These are phyloP conservation scores for Colletotrichum cordylinicola DNA, from an alignment of 2,329 filamentous ascomycete genomes.

Conservation along the genomic window DNA sequence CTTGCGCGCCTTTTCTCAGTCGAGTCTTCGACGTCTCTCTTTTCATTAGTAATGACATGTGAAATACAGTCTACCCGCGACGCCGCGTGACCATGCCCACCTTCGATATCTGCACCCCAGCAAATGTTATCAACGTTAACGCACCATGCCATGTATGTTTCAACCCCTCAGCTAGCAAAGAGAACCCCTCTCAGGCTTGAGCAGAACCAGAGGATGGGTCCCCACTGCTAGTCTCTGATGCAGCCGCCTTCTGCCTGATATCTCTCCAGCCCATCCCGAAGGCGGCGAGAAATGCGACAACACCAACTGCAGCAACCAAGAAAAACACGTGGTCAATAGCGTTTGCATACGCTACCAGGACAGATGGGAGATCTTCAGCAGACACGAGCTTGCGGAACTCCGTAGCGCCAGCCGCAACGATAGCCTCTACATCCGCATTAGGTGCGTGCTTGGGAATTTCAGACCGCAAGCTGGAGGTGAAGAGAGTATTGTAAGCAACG, in stretches of 20 bases:
- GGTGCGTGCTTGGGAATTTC: background rate
- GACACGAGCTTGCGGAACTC: background rate
- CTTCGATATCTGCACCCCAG: no score
- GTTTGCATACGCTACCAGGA: background rate
- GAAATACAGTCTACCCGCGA: no score
- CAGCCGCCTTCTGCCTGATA: background rate
- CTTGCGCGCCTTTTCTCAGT: no score
- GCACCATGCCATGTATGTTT: no score
- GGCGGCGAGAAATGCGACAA: background rate
- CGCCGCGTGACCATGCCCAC: no score
- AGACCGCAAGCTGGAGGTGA: background rate
- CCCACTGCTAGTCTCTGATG: background rate
- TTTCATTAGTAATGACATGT: no score
- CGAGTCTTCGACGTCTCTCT: no score
- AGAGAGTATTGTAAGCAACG: background rate
- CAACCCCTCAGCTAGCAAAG: no score
- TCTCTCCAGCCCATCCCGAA: background rate
- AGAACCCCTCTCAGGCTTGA: background rate
- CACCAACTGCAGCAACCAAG: background rate
- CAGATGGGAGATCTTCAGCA: background rate
- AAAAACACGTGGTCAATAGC: background rate
- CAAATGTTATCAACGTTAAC: no score
- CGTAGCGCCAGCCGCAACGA: background rate
- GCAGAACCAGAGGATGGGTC: background rate
- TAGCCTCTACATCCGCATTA: background rate